Evolutionary conservation across 192 early-diverging fungal species (phyloP).

Genomic region (Coemansia sp.): DNA sequence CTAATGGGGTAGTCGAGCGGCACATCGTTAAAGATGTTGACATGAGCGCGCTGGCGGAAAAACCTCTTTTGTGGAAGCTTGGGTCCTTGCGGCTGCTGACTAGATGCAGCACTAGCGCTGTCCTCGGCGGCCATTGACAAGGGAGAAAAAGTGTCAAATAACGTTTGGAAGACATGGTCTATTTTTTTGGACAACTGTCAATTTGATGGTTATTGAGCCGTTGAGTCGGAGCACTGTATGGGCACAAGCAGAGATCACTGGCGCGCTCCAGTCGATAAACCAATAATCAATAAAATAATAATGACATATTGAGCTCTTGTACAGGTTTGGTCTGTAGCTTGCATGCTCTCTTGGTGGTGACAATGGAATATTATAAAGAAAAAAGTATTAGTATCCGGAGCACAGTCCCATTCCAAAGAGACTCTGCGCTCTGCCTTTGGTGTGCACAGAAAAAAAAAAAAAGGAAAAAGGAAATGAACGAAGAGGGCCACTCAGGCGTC

Average conservation of each 20-base stretch:
- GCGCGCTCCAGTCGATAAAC: too few species aligned
- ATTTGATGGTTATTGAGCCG: too few species aligned
- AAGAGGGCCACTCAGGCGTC: constrained; percentile 7
- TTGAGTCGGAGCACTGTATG: too few species aligned
- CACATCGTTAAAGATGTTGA: constrained; percentile 97
- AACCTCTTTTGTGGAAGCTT: constrained; percentile 73
- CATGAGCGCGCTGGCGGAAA: constrained; percentile 88
- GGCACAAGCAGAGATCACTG: too few species aligned
- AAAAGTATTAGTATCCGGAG: neutral
- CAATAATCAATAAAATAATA: too few species aligned
- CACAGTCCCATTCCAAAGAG: neutral
- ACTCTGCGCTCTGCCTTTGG: neutral
- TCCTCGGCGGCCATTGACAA: constrained; percentile 14
- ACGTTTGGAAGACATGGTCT: too few species aligned
- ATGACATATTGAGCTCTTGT: too few species aligned
- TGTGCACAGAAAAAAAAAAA: neutral
- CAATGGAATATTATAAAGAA: neutral
- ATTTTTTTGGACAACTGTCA: too few species aligned
- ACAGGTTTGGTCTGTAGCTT: too few species aligned
- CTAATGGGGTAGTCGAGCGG: constrained; percentile 79
- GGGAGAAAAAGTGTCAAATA: neutral
- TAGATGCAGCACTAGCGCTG: neutral
- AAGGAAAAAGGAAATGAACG: neutral
- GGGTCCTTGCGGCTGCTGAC: constrained; percentile 12
- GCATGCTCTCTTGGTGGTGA: too few species aligned